These are phyloP conservation scores for Colletotrichum agaves DNA, from an alignment of 2,329 filamentous ascomycete genomes.

Conservation along the genomic window DNA sequence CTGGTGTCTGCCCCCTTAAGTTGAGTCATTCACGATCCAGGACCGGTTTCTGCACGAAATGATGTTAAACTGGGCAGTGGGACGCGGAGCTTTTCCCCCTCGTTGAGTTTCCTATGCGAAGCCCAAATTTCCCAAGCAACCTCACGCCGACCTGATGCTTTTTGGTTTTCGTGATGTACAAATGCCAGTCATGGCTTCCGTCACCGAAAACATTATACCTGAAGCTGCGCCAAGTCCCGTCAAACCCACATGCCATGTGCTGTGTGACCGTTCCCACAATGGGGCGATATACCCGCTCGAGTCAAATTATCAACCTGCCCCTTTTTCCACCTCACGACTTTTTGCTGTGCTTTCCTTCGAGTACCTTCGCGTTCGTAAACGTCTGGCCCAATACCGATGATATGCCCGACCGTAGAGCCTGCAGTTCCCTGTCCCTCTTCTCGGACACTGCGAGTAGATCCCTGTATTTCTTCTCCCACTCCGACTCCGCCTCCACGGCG, in stretches of 20 bases:
- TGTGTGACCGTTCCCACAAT: neutral
- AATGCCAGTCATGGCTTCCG: neutral
- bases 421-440: conserved; percentile 65
- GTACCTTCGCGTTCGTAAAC: conserved; percentile 5
- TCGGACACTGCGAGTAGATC: conserved; percentile 69
- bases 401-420: conserved; percentile 55
- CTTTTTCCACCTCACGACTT: neutral
- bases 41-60: no score
- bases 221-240: neutral
- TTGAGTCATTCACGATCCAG: neutral
- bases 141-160: neutral
- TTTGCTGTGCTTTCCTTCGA: neutral
- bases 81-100: no score
- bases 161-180: neutral
- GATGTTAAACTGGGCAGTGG: no score
- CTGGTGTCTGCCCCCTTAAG: no score
- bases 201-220: neutral
- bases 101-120: no score
- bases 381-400: conserved; percentile 47
- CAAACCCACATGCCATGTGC: neutral
- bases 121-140: neutral
- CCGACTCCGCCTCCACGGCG: neutral
- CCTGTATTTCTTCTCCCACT: conserved; percentile 65
- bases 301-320: neutral
- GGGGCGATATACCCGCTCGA: no score